These are phyloP conservation scores for Microbotryomycetes sp. DNA, from an alignment of 1,284 basidiomycete species.

Conservation along the genomic window DNA sequence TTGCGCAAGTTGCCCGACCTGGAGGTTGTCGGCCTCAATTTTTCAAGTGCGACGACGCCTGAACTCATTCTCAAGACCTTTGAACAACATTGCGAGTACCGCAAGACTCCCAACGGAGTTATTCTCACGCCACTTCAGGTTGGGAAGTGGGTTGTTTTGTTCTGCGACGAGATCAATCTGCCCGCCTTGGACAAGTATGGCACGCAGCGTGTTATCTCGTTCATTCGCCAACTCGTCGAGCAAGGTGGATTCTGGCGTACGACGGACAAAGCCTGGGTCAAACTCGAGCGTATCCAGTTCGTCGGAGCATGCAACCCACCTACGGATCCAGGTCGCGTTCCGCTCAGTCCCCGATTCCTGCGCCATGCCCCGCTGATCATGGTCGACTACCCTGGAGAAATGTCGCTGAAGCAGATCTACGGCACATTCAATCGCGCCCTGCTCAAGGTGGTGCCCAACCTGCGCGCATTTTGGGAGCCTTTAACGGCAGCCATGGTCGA, in stretches of 20 bases:
- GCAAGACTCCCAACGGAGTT: conserved; percentile 95
- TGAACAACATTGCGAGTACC: conserved; percentile 98
- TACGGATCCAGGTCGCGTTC: conserved; percentile 99
- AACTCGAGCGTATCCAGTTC: conserved; percentile 95
- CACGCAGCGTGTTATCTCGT: conserved; percentile 96
- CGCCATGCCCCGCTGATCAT: conserved; percentile 98
- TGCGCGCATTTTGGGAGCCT: conserved; percentile 87
- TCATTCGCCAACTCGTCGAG: conserved; percentile 95
- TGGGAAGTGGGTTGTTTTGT: conserved; percentile 95
- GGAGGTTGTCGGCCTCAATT: conserved; percentile 98
- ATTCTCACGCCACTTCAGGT: conserved; percentile 89
- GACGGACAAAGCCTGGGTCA: conserved; percentile 93
- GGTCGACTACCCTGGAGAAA: conserved; percentile 98
- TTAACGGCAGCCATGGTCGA: conserved; percentile 96
- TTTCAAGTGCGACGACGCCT: conserved; percentile 97
- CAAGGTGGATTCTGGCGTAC: conserved; percentile 92
- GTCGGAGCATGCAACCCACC: conserved; percentile 99
- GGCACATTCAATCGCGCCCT: conserved; percentile 96
- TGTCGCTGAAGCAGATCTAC: conserved; percentile 97
- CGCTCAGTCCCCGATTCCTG: conserved; percentile 91
- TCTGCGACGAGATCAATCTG: conserved; percentile 99
- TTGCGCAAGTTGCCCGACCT: conserved; percentile 95
- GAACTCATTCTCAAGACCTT: conserved; percentile 98
- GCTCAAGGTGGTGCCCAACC: conserved; percentile 88
- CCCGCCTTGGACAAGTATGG: conserved; percentile 97